Base-by-base conservation (phyloP, 1,284 basidiomycete species). In the Ceratobasidium sp. region DNA sequence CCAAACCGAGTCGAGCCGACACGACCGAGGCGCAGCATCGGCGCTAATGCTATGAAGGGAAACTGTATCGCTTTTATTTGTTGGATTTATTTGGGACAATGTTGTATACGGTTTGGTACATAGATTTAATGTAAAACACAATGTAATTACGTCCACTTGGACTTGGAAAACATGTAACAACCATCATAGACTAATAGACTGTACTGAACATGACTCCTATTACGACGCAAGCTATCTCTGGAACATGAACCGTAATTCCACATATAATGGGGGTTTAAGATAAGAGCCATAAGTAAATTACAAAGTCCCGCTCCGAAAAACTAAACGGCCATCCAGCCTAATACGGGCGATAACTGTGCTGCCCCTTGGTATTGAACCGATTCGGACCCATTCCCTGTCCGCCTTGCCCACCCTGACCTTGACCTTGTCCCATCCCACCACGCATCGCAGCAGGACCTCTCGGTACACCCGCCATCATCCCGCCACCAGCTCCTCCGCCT, bases 331-430 rank as follows among this genome's bases (percentile, higher is more conserved):
- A 38, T 38, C 35, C 35, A 49, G 21, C 32, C 44, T 54, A 70
- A 55, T 93, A 93, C 1, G 92, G 91, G 78, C 93, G 92, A 81
- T 91, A 93, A 77, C 87, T 87, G 80, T 93, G 91, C 78, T 90
- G 89, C 87, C 90, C 77, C 88, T 83, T 57, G 90, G 90, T 3
- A 89, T 91, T 50, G 87, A 83, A 7, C 84, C 82, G 83, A 83
- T 7, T 83, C 83, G 82, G 82, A 13, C 82, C 81, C 78, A 79
- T 79, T 49, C 77, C 69, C 11, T 38, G 35, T 77, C 79, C 77
- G 79, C 79, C 57, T 78, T 72, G 74, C 74, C 77, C 79, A 76
- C 79, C 78, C 41, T 78, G 77, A 8, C 52, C 75, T 13, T 46
- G 61, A 13, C 47, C 72, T 18, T 73, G 74, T 49, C 69, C 58